Conservation (phyloP, 148 eudicot species). For the Camellia sinensis region DNA sequence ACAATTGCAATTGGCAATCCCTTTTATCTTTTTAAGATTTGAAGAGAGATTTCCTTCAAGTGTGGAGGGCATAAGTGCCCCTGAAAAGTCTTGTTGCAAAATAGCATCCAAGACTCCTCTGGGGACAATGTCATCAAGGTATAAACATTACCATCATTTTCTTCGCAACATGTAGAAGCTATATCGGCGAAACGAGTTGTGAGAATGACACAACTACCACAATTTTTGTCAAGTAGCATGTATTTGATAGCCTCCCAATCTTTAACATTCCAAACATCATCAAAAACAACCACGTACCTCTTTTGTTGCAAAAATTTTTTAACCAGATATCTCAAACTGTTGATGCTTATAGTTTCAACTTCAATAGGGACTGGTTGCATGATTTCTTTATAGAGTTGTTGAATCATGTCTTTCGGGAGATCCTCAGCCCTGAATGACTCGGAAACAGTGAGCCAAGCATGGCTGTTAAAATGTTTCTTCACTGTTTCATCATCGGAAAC, state of each 20-base stretch:
- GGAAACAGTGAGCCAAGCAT: constrained; percentile 20
- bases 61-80: neutral
- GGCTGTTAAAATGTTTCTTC: neutral
- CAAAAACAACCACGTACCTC: neutral
- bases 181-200: neutral
- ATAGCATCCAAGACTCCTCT: neutral
- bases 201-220: neutral
- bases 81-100: neutral
- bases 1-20: constrained; percentile 6
- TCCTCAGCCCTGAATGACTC: neutral
- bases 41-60: neutral
- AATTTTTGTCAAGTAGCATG: neutral
- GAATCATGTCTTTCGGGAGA: constrained; percentile 4
- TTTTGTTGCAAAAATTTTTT: neutral
- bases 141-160: neutral
- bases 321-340: neutral
- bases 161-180: neutral
- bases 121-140: neutral
- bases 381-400: neutral
- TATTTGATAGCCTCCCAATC: neutral
- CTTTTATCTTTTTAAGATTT: neutral
- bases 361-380: neutral
- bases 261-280: neutral
- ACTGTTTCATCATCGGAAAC: constrained; percentile 5
- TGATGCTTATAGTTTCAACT: neutral